Percentiles rank a stretch among this genome's conserved stretches.
phyloP scores from a whole-genome alignment of 257 asterid genomes.

The Gynochthodes officinalis region DNA sequence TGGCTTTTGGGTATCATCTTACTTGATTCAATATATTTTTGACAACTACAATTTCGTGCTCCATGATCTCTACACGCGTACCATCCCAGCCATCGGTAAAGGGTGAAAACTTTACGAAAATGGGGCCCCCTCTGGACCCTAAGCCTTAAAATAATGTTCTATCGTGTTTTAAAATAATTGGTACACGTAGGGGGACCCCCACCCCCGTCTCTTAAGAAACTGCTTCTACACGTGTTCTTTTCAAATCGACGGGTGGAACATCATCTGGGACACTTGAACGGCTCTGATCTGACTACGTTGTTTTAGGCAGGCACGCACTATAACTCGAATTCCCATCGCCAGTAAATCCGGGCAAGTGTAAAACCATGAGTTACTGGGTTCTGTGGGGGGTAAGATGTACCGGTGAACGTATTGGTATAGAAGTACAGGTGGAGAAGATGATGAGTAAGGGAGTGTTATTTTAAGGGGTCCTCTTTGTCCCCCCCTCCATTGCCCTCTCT shows the following conservation, averaged over 20 bases:
- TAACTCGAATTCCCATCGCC: conserved; percentile 5
- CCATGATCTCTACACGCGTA: conserved; percentile 11
- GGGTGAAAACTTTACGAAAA: no score
- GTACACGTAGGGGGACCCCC: conserved; percentile 28
- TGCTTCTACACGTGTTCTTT: conserved; percentile 36
- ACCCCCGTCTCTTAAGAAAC: no score
- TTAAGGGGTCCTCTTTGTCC: conserved; percentile 1
- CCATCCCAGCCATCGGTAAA: background rate
- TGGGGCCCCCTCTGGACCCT: no score
- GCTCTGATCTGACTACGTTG: conserved; percentile 17
- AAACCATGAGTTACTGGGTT: no score
- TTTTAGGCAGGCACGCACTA: conserved; percentile 26
- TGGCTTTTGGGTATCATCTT: no score
- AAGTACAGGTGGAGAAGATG: background rate
- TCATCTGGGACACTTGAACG: conserved; percentile 24
- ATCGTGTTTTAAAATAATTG: conserved; percentile 15
- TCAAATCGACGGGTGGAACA: conserved; percentile 39
- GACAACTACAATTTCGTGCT: background rate
- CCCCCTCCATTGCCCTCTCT: background rate
- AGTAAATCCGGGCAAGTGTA: conserved; percentile 14
- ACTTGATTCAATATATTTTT: no score
- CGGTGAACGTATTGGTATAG: background rate
- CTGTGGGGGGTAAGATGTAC: no score
- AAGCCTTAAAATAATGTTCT: no score
- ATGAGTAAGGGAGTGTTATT: background rate